Evolutionary conservation across 1,284 basidiomycete genomes (phyloP), one percentile per base, ranked within the genome.

Genomic region (Somion occarium): DNA sequence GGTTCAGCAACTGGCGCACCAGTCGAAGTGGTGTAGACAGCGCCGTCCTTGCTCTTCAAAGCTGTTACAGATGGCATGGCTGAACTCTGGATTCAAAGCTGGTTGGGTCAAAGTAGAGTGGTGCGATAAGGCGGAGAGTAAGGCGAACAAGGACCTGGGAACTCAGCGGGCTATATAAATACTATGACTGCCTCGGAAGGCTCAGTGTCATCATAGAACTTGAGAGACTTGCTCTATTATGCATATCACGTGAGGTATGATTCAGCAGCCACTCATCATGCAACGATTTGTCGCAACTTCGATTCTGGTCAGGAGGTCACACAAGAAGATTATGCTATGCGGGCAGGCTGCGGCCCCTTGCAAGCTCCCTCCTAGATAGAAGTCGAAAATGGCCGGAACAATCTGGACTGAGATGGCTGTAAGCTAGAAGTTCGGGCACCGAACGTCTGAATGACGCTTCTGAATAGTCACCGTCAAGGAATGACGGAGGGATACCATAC

Each of bases 21-120:
- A 60, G 83, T 91, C 52, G 88, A 91, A 50, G 89, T 88, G 59
- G 91, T 93, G 79, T 93, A 95, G 55, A 78, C 61, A 20, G 82
- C 79, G 56, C 73, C 73, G 69, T 86, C 81, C 57, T 75, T 79
- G 45, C 64, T 64, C 30, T 73, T 68, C 63, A 76, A 70, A 38
- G 85, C 80, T 66, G 83, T 76, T 53, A 78, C 59, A 57, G 86
- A 79, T 59, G 86, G 82, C 87, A 90, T 89, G 15, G 7, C 30
- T 34, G 7, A 7, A 7, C 30, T 7, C 42, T 41, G 57, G 30
- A 9, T 37, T 19, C 4, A 22, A 3, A 22, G 43, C 5, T 44
- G 12, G 12, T 22, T 44, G 43, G 12, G 43, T 5, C 42, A 44
- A 34, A 47, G 48, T 34, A 46, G 37, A 23, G 2, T 44, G 23